These are phyloP conservation scores for Knufia petricola DNA, from an alignment of 2,329 filamentous ascomycete genomes.

Conservation along the genomic window DNA sequence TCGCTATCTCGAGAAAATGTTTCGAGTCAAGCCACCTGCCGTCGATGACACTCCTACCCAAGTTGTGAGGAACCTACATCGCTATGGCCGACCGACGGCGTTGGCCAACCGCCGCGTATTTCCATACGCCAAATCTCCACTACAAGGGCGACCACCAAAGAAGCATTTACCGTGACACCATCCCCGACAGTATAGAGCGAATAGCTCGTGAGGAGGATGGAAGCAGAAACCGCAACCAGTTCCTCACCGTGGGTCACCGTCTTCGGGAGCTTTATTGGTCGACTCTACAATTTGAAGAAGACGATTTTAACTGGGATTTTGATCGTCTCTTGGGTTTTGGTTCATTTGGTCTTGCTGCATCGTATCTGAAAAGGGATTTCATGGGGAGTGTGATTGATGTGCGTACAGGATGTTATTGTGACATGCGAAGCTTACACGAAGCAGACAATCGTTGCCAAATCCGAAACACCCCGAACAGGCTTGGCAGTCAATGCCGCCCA, in stretches of 20 bases:
- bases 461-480: neutral
- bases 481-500: neutral
- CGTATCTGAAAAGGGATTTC: slow-evolving; percentile 8
- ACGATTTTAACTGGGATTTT: slow-evolving; percentile 13
- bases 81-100: neutral
- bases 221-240: neutral
- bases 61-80: neutral
- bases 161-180: neutral
- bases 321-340: slow-evolving; percentile 14
- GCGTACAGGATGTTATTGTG: neutral
- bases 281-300: slow-evolving; percentile 6
- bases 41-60: neutral
- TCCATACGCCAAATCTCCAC: neutral
- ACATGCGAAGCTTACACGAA: neutral
- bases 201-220: neutral
- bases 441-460: slow-evolving; percentile 4
- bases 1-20: too few relatives aligned
- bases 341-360: slow-evolving; percentile 14
- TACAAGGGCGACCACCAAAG: neutral
- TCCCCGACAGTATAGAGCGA: neutral
- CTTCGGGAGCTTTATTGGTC: slow-evolving; percentile 12
- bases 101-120: neutral
- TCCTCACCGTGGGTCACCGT: neutral
- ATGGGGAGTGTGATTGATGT: neutral
- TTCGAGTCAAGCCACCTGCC: too few relatives aligned